phyloP scores from a whole-genome alignment of 192 early-diverging fungal species.

The Coemansia sp. region DNA sequence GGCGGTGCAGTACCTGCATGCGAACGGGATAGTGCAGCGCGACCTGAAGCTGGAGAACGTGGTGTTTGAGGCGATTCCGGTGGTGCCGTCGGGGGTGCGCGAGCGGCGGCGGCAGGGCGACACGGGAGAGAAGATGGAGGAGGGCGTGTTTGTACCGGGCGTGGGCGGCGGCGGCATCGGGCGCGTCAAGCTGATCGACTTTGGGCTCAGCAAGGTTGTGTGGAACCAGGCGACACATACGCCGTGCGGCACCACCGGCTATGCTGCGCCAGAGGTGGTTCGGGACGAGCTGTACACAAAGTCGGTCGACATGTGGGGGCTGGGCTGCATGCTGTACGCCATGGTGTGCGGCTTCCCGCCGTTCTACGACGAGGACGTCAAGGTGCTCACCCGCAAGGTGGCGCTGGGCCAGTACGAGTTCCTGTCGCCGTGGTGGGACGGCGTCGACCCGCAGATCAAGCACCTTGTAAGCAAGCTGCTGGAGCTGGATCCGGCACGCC shows the following conservation, averaged over 20 bases:
- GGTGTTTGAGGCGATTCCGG: slow-evolving; percentile 70
- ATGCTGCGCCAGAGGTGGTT: slow-evolving; percentile 92
- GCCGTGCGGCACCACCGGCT: slow-evolving; percentile 90
- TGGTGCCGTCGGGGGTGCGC: slow-evolving; percentile 53
- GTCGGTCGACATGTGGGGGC: slow-evolving; percentile 84
- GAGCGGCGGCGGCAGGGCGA: slow-evolving; percentile 59
- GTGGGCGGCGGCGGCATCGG: slow-evolving; percentile 85
- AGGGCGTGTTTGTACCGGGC: slow-evolving; percentile 69
- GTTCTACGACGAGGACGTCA: slow-evolving; percentile 80
- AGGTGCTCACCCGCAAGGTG: slow-evolving; percentile 79
- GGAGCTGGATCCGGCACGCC: slow-evolving; percentile 65
- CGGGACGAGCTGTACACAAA: slow-evolving; percentile 76
- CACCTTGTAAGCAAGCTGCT: slow-evolving; percentile 71
- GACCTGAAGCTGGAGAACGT: slow-evolving; percentile 97
- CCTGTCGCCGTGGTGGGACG: slow-evolving; percentile 89
- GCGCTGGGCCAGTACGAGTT: slow-evolving; percentile 82
- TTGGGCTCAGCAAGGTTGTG: slow-evolving; percentile 85
- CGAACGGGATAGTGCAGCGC: slow-evolving; percentile 82
- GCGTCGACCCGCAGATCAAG: slow-evolving; percentile 73
- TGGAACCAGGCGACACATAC: slow-evolving; percentile 83
- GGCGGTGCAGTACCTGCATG: slow-evolving; percentile 82
- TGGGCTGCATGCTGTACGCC: slow-evolving; percentile 85
- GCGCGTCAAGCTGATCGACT: slow-evolving; percentile 82
- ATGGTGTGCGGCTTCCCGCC: slow-evolving; percentile 80
- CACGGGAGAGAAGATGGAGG: slow-evolving; percentile 65